Percentiles rank a stretch among this genome's conserved stretches.
Conservation (phyloP, 192 early-diverging fungal genomes). For the Coemansia sp. region DNA sequence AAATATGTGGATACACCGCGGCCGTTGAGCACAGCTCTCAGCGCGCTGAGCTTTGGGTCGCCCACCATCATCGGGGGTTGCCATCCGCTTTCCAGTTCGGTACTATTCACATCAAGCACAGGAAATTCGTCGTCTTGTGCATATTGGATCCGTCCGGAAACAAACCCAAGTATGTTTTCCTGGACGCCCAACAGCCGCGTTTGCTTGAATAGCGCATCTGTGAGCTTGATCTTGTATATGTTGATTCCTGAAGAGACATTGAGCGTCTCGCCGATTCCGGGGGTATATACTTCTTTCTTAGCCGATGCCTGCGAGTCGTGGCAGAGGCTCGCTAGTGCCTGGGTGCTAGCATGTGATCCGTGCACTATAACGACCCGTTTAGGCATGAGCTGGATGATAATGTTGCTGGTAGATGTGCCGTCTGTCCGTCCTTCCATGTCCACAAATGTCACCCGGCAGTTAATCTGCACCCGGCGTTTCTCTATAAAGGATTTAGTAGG, state of each 20-base stretch:
- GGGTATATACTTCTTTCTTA: constrained; percentile 84
- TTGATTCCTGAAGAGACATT: constrained; percentile 89
- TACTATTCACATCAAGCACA: constrained; percentile 64
- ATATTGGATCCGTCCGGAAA: constrained; percentile 76
- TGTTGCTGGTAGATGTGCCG: constrained; percentile 81
- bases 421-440: constrained; percentile 93
- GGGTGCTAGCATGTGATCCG: constrained; percentile 71
- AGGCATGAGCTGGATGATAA: constrained; percentile 59
- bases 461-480: constrained; percentile 60
- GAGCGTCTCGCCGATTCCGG: constrained; percentile 77
- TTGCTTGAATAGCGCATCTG: constrained; percentile 77
- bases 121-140: constrained; percentile 65
- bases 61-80: constrained; percentile 78
- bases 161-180: constrained; percentile 40
- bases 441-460: constrained; percentile 78
- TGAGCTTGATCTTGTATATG: constrained; percentile 81
- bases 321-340: constrained; percentile 64
- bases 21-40: constrained; percentile 66
- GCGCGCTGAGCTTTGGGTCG: constrained; percentile 80
- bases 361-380: constrained; percentile 75
- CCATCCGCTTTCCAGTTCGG: constrained; percentile 36
- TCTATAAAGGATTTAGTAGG: constrained; percentile 81
- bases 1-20: constrained; percentile 83
- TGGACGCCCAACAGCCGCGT: constrained; percentile 67
- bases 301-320: constrained; percentile 60